Evolutionary conservation across 805 yeast species (phyloP).

Genomic region (Suhomyces faveliae): DNA sequence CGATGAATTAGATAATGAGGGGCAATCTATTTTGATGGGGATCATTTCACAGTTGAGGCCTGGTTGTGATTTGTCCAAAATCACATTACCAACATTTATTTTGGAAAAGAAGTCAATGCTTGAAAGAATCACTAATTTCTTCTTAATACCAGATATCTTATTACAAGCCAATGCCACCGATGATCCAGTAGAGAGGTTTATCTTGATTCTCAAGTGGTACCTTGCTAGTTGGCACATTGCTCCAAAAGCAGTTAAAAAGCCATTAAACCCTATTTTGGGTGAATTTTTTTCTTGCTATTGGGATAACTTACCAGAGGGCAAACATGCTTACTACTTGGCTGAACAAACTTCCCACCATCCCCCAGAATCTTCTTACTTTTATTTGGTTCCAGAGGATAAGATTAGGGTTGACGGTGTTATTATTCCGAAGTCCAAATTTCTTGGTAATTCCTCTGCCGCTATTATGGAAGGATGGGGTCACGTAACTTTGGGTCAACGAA

Average conservation of each 20-base stretch:
- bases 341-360: slow-evolving; percentile 99
- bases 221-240: slow-evolving; percentile 97
- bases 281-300: slow-evolving; percentile 90
- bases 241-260: slow-evolving; percentile 97
- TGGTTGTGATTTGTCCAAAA: slow-evolving; percentile 85
- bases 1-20: slow-evolving; percentile 89
- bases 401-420: slow-evolving; percentile 88
- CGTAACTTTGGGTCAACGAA: slow-evolving; percentile 61
- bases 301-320: slow-evolving; percentile 71
- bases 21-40: slow-evolving; percentile 81
- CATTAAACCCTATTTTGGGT: slow-evolving; percentile 91
- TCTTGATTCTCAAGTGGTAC: slow-evolving; percentile 82
- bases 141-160: slow-evolving; percentile 75
- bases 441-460: slow-evolving; percentile 96
- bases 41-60: slow-evolving; percentile 90
- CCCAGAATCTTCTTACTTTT: slow-evolving; percentile 94
- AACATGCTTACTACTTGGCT: slow-evolving; percentile 76
- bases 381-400: slow-evolving; percentile 73
- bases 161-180: slow-evolving; percentile 60
- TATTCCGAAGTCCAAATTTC: slow-evolving; percentile 80
- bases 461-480: slow-evolving; percentile 91
- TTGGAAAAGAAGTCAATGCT: slow-evolving; percentile 94
- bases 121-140: slow-evolving; percentile 88
- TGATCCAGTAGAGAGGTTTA: slow-evolving; percentile 67
- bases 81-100: slow-evolving; percentile 93